These are phyloP conservation scores for Tetragonia tetragonoides DNA, from an alignment of 148 eudicot genomes.

Conservation along the genomic window DNA sequence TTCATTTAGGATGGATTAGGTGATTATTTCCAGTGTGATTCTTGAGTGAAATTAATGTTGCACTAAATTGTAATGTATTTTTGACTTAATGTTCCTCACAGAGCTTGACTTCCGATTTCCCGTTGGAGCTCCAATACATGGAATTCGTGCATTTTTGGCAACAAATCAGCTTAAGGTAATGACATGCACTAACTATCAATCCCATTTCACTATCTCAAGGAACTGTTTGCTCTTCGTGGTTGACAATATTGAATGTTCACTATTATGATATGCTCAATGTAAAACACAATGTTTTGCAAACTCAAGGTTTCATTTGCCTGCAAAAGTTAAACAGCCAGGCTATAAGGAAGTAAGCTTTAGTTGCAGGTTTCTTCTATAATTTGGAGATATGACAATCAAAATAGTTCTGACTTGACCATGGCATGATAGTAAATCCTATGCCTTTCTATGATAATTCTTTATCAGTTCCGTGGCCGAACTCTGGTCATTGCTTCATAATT, in stretches of 20 bases:
- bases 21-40: background rate
- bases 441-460: background rate
- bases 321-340: background rate
- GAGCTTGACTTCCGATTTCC: slow-evolving; percentile 98
- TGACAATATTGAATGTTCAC: background rate
- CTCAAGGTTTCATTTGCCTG: background rate
- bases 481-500: background rate
- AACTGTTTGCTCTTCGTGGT: background rate
- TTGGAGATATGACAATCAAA: background rate
- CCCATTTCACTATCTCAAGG: background rate
- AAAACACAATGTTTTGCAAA: background rate
- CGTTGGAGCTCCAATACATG: slow-evolving; percentile 95
- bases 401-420: background rate
- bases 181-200: background rate
- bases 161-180: slow-evolving; percentile 94
- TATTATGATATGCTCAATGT: background rate
- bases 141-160: slow-evolving; percentile 83
- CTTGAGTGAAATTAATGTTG: slow-evolving; percentile 8
- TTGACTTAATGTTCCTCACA: slow-evolving; percentile 31
- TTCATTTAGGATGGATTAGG: background rate
- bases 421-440: background rate
- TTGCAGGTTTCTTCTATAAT: background rate
- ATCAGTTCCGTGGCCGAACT: background rate
- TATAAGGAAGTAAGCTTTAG: background rate
- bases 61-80: background rate